Evolutionary conservation across 1,284 basidiomycete species (phyloP).

Genomic region (Marasmius tenuissimus): DNA sequence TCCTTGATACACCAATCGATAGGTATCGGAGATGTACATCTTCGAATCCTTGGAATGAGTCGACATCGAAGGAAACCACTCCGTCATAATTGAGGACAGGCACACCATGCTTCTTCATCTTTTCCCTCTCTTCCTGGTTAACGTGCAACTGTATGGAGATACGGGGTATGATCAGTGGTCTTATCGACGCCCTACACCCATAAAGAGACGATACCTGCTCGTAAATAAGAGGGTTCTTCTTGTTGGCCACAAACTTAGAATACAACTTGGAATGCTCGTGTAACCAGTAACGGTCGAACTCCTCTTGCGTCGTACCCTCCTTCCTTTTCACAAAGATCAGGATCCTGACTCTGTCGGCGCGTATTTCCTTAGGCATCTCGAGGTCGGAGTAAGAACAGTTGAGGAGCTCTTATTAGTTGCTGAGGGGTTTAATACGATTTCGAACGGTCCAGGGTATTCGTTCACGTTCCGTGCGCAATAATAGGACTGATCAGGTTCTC

Average conservation of each 20-base stretch:
- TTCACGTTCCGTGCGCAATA: too few species aligned
- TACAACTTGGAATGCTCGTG: background rate
- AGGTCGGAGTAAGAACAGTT: too few species aligned
- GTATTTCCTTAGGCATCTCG: background rate
- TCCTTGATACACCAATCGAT: too few species aligned
- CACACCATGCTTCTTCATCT: background rate
- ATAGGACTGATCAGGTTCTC: too few species aligned
- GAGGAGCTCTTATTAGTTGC: too few species aligned
- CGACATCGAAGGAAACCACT: background rate
- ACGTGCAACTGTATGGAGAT: background rate
- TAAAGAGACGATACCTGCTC: background rate
- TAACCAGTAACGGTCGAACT: slow-evolving; percentile 1
- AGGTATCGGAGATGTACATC: background rate
- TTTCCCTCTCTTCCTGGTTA: background rate
- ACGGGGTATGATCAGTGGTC: background rate
- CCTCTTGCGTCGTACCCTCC: background rate
- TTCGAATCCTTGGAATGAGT: background rate
- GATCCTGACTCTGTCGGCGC: background rate
- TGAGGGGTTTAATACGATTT: too few species aligned
- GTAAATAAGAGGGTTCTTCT: background rate
- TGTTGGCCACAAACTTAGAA: background rate
- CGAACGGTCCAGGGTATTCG: too few species aligned
- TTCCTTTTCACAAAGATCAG: background rate
- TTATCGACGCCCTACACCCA: background rate
- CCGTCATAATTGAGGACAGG: background rate